Evolutionary conservation across 768 basidiomycete species (phyloP), one percentile per base, ranked within the genome.

Genomic region (Mycena galericulata): DNA sequence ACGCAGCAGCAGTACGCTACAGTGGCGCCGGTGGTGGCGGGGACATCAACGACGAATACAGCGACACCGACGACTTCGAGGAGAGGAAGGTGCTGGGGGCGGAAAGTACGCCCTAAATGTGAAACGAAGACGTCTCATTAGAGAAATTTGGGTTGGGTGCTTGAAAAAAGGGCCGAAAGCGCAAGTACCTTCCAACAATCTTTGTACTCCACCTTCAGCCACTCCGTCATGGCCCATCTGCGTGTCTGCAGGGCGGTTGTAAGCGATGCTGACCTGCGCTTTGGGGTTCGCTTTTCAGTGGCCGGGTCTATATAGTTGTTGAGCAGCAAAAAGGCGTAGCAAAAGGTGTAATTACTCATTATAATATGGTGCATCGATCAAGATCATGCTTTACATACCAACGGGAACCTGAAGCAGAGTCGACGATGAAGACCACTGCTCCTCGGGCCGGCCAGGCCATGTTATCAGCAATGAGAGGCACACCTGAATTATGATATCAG

Each of bases 321-420:
- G 11, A 20, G 27, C 18, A 70, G 30, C 24, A 47, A 29, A 56
- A n/a, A 38, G 53, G 40, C 24, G 54, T 40, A 45, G 47, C 17
- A 46, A 43, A 69, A 29, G 15, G 22, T n/a, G 10, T 3, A 49
- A 62, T 32, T 27, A 87, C 87, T 89, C 88, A 71, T 88, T 89
- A 76, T 83, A 88, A 72, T 83, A 89, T 3, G 87, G 87, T 15
- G 81, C 69, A 40, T 88, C 86, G 24, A 87, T 81, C 36, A 88
- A 75, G 64, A 88, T 88, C 87, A 88, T 88, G 74, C 84, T 85
- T 74, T 88, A 87, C 26, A 88, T 87, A 60, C 85, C 86, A 34
- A 89, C 84, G 20, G 88, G 76, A 20, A 88, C 87, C 74, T 88
- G 88, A 41, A 88, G 77, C 22, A 89, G 75, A 11, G 87, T 88